Evolutionary conservation across 768 basidiomycete species (phyloP), one percentile per base, ranked within the genome.

Genomic region (Psilocybe tampanensis): DNA sequence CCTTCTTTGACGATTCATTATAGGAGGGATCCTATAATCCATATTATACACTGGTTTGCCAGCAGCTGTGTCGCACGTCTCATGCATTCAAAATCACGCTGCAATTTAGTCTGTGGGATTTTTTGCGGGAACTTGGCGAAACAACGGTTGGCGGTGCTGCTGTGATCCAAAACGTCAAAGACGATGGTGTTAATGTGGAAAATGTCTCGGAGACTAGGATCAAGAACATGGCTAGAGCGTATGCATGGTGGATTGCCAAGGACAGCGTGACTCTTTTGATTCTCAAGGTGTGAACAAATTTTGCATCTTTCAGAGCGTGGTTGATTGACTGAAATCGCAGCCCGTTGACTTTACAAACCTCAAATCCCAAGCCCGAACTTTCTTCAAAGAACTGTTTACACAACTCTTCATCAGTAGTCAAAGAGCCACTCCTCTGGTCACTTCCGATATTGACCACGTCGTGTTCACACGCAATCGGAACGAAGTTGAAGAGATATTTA

Each of bases 81-180:
- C 94, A 96, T 68, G 84, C 89, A 4, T 88, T 94, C 77, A 92
- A 86, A 66, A 89, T 98, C 63, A 98, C 97, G 1, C 76, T 98
- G 19, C 97, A 98, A 66, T 98, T 92, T 70, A 92, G 88, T 63
- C 74, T 98, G 6, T 99, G 97, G 97, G 97, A 99, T 69, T 95
- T 98, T 68, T 74, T 98, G 24, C 89, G 96, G 8, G 92, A 92
- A 58, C 76, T 98, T 43, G 96, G 94, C 12, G 94, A 97, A 72
- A 82, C 78, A 9, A 82, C 74, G 26, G 91, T 95, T 33, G 93
- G 94, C 2, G 93, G 94, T 7, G 82, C 81, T 0, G 90, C 89
- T 66, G 75, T 93, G 36, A 78, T 92, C 64, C 91, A 90, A 68
- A 84, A 80, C 56, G 76, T 81, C n/a, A 76, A 80, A 19, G 76